Conservation (phyloP, 176 grass and related monocot genomes). For the Urochloa ruziziensis region DNA sequence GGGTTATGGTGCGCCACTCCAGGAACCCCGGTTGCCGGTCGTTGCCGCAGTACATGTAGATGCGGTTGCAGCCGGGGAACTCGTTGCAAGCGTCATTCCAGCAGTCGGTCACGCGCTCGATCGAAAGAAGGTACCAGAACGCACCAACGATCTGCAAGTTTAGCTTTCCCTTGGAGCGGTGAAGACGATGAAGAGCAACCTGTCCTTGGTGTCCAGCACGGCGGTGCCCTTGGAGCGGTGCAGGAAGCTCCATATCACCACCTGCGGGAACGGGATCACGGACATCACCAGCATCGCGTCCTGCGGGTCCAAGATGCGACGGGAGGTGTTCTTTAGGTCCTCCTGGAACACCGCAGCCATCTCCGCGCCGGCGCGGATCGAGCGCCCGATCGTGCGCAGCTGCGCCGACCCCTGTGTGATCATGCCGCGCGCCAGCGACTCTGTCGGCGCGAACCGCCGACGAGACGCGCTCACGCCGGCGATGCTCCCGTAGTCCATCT, state of each 20-base stretch:
- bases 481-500: slow-evolving; percentile 36
- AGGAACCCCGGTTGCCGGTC: slow-evolving; percentile 40
- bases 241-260: slow-evolving; percentile 67
- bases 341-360: slow-evolving; percentile 86
- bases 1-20: slow-evolving; percentile 58
- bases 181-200: slow-evolving; percentile 57
- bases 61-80: slow-evolving; percentile 46
- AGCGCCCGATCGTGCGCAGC: slow-evolving; percentile 75
- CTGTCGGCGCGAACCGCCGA: too few relatives aligned
- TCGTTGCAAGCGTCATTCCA: slow-evolving; percentile 51
- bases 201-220: slow-evolving; percentile 56
- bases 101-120: slow-evolving; percentile 74
- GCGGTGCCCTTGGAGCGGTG: slow-evolving; percentile 33
- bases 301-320: too few relatives aligned
- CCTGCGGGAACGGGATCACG: slow-evolving; percentile 76
- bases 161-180: too few relatives aligned
- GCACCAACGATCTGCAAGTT: slow-evolving; percentile 91
- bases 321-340: too few relatives aligned
- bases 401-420: slow-evolving; percentile 63
- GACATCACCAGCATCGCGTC: slow-evolving; percentile 64
- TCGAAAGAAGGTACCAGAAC: slow-evolving; percentile 85
- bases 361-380: slow-evolving; percentile 63
- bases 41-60: slow-evolving; percentile 87
- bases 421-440: slow-evolving; percentile 39
- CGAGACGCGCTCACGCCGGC: slow-evolving; percentile 28